phyloP scores from a whole-genome alignment of 1,284 basidiomycete species.

The Coniophora puteana region DNA sequence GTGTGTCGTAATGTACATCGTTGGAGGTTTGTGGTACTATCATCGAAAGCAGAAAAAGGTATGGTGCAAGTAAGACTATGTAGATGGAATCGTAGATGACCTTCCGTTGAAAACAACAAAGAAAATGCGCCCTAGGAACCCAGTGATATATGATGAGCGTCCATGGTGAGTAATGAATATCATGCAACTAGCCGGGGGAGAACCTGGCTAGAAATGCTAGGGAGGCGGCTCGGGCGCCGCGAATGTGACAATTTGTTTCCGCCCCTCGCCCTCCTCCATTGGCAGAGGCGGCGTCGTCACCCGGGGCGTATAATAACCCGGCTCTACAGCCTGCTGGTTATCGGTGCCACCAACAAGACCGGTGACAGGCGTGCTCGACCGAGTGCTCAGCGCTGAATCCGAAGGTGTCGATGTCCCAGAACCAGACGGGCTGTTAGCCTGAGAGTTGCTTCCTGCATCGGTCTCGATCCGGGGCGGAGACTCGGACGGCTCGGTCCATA shows the following conservation, averaged over 20 bases:
- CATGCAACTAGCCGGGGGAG: no score
- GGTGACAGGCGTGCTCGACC: neutral
- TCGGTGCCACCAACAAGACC: slow-evolving; percentile 1
- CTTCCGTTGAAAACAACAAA: no score
- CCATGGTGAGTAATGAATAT: no score
- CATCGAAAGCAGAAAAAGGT: no score
- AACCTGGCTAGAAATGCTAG: no score
- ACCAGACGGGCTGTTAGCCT: neutral
- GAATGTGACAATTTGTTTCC: slow-evolving; percentile 6
- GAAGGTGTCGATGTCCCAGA: slow-evolving; percentile 1
- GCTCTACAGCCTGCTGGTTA: neutral
- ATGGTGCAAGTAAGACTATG: no score
- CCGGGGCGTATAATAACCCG: slow-evolving; percentile 7
- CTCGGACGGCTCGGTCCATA: slow-evolving; percentile 45
- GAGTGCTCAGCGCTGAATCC: neutral
- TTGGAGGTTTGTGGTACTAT: no score
- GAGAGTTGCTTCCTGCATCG: neutral
- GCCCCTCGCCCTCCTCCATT: slow-evolving; percentile 3
- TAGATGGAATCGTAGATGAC: no score
- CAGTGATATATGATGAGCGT: no score
- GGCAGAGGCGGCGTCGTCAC: slow-evolving; percentile 7
- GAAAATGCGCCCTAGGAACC: no score
- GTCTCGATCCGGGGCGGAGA: slow-evolving; percentile 1
- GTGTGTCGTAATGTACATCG: no score
- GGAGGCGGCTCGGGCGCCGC: neutral